phyloP scores from a whole-genome alignment of 2,329 filamentous ascomycete genomes.

The Colletotrichum echinochloae region DNA sequence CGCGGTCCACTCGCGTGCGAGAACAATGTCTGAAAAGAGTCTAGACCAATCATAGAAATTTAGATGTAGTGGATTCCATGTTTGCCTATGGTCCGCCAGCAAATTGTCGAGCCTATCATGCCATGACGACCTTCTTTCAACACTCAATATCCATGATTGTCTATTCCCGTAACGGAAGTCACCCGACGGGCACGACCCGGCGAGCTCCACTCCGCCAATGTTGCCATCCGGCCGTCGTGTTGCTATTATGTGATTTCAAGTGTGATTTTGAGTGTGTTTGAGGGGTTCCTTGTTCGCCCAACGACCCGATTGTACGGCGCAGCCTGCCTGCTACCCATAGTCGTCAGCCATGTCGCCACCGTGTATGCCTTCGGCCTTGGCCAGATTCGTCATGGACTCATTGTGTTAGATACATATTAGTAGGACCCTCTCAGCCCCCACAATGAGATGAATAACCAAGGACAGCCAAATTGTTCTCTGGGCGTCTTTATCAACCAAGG shows the following conservation, averaged over 20 bases:
- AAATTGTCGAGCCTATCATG: neutral
- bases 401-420: slow-evolving; percentile 6
- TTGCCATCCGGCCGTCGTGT: slow-evolving; percentile 17
- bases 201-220: neutral
- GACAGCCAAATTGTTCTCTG: neutral
- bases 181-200: slow-evolving; percentile 6
- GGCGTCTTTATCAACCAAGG: slow-evolving; percentile 15
- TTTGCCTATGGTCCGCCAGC: neutral
- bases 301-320: neutral
- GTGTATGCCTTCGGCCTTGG: slow-evolving; percentile 20
- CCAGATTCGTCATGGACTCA: neutral
- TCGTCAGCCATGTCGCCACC: slow-evolving; percentile 10
- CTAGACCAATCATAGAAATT: neutral
- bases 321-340: neutral
- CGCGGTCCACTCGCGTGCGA: neutral
- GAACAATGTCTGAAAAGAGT: neutral
- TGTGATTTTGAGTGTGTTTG: neutral
- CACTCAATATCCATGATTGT: slow-evolving; percentile 3
- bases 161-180: slow-evolving; percentile 24
- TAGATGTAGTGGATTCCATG: neutral
- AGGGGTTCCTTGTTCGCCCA: neutral
- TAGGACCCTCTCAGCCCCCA: slow-evolving; percentile 15
- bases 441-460: neutral
- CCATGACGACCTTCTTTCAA: neutral
- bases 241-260: neutral